Evolutionary conservation across 2,329 filamentous ascomycete species (phyloP), one percentile per base, ranked within the genome.

Genomic region (Fusarium coicis): DNA sequence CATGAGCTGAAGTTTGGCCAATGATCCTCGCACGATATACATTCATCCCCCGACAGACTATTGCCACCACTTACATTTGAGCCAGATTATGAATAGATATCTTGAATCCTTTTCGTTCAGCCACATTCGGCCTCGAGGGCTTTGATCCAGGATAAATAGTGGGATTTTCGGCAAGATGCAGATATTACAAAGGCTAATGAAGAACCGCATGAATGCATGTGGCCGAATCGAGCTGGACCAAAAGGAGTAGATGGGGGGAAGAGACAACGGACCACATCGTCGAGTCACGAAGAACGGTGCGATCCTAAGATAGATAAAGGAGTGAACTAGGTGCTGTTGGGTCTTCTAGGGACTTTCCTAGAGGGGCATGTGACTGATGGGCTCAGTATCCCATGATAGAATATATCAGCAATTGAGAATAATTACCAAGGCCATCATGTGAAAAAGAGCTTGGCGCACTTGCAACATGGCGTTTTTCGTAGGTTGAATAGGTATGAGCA

Each of bases 141-240:
- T 21, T 28, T 56, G 36, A 46, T 30, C 46, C 42, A 63, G 55
- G 62, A 50, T 46, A 44, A 52, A 52, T 34, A 40, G 55, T 58
- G 42, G 52, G 54, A 59, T 58, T 39, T 32, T 58, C 71, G 71
- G 71, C 58, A 74, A 36, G 43, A 43, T 74, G 71, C 71, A 73
- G 71, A 49, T 54, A 73, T 40, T 58, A 68, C 34, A 34, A 63
- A 71, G 40, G 43, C 34, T 52, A 42, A 44, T 47, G 59, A 63
- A 34, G 46, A 74, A 53, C 54, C 43, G 19, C 52, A 52, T 42
- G 10, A 39, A 73, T 72, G 71, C 71, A 74, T 52, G 71, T 37
- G 47, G 53, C 71, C 71, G 49, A 59, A 68, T 61, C 50, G 15
- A 68, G 50, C 30, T 55, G 39, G 30, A 32, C 15, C 26, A 21